phyloP scores from a whole-genome alignment of 2,329 filamentous ascomycete genomes.

The Colletotrichum lindemuthianum region DNA sequence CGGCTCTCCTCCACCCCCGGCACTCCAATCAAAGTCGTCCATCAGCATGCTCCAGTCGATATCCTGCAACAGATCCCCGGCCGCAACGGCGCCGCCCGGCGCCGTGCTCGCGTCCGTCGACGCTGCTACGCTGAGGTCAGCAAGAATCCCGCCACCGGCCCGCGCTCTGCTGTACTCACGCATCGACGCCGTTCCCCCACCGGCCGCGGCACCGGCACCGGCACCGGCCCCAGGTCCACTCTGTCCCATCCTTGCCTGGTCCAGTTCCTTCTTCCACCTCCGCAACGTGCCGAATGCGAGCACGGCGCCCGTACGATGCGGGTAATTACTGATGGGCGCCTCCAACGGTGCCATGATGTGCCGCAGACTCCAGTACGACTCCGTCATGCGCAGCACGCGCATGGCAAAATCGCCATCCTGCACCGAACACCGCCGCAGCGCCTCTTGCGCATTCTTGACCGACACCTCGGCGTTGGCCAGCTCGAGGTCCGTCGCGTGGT shows the following conservation, averaged over 20 bases:
- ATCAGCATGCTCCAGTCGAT: slow-evolving; percentile 62
- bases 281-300: slow-evolving; percentile 61
- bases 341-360: slow-evolving; percentile 51
- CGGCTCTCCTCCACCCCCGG: slow-evolving; percentile 29
- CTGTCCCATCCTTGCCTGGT: slow-evolving; percentile 41
- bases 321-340: slow-evolving; percentile 52
- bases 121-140: slow-evolving; percentile 31
- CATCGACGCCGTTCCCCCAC: slow-evolving; percentile 7
- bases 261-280: slow-evolving; percentile 56
- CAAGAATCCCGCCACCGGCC: slow-evolving; percentile 19
- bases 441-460: slow-evolving; percentile 36
- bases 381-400: slow-evolving; percentile 57
- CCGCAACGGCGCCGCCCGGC: slow-evolving; percentile 4
- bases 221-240: not conserved
- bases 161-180: slow-evolving; percentile 22
- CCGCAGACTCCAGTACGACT: slow-evolving; percentile 58
- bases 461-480: slow-evolving; percentile 33
- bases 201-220: slow-evolving; percentile 30
- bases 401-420: slow-evolving; percentile 60
- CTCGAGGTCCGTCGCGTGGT: slow-evolving; percentile 38
- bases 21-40: slow-evolving; percentile 60
- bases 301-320: slow-evolving; percentile 59
- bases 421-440: slow-evolving; percentile 55
- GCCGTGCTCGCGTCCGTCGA: slow-evolving; percentile 17
- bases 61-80: slow-evolving; percentile 51